Evolutionary conservation across 805 yeast genomes (phyloP).

Genomic region (Ogataea allantospora): DNA sequence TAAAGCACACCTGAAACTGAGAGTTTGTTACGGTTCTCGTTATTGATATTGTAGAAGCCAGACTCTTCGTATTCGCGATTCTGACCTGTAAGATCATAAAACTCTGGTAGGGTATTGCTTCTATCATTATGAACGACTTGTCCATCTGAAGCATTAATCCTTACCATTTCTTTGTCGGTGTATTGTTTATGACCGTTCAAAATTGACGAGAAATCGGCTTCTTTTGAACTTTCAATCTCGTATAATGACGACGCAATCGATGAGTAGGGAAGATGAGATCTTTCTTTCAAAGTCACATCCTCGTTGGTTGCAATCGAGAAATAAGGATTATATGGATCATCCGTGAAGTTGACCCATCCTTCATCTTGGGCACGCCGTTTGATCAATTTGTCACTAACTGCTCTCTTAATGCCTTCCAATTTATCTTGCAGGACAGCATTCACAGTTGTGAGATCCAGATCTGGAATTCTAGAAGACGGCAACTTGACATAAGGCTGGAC

Average conservation of each 20-base stretch:
- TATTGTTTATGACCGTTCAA: slow-evolving; percentile 46
- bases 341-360: slow-evolving; percentile 82
- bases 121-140: slow-evolving; percentile 44
- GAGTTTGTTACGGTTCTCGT: slow-evolving; percentile 21
- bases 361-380: slow-evolving; percentile 67
- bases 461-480: slow-evolving; percentile 91
- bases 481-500: slow-evolving; percentile 80
- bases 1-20: slow-evolving; percentile 50
- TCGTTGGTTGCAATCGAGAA: slow-evolving; percentile 64
- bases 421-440: slow-evolving; percentile 71
- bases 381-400: slow-evolving; percentile 80
- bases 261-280: slow-evolving; percentile 72
- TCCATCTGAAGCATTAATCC: slow-evolving; percentile 50
- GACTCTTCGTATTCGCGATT: slow-evolving; percentile 22
- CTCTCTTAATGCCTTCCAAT: slow-evolving; percentile 72
- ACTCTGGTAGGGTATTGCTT: slow-evolving; percentile 39
- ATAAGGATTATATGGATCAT: slow-evolving; percentile 80
- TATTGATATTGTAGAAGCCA: slow-evolving; percentile 20
- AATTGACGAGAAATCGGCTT: slow-evolving; percentile 43
- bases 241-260: slow-evolving; percentile 70
- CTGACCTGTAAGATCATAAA: slow-evolving; percentile 38
- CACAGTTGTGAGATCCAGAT: slow-evolving; percentile 82
- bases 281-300: slow-evolving; percentile 43
- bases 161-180: slow-evolving; percentile 27
- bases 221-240: slow-evolving; percentile 62